Evolutionary conservation across 108 stramenopile species (phyloP).

Genomic region (Bacterosira constricta): DNA sequence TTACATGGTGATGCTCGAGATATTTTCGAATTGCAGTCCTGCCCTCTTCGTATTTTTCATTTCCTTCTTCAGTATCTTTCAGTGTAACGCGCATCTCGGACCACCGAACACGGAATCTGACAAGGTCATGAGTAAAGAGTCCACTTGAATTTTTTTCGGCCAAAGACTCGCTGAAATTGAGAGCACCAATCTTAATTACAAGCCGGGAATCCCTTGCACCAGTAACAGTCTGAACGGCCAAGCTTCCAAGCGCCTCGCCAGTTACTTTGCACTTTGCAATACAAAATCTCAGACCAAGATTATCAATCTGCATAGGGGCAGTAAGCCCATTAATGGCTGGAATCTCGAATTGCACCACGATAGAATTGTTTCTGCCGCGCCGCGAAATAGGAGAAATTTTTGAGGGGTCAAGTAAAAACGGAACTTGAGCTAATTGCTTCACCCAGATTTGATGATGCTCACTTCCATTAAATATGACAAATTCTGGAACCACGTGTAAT

Average conservation of each 20-base stretch:
- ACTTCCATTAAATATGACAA: slow-evolving; percentile 82
- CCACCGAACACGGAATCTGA: slow-evolving; percentile 79
- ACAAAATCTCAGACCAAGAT: slow-evolving; percentile 69
- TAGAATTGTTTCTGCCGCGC: slow-evolving; percentile 49
- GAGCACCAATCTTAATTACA: slow-evolving; percentile 82
- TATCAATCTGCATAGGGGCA: slow-evolving; percentile 61
- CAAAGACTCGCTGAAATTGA: slow-evolving; percentile 44
- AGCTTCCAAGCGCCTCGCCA: slow-evolving; percentile 69
- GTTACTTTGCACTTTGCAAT: slow-evolving; percentile 44
- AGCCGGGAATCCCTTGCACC: slow-evolving; percentile 71
- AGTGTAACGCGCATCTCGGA: slow-evolving; percentile 77
- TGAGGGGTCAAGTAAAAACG: slow-evolving; percentile 35
- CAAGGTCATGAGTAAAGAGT: slow-evolving; percentile 64
- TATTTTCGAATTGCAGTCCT: slow-evolving; percentile 42
- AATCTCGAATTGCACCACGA: slow-evolving; percentile 45
- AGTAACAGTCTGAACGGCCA: slow-evolving; percentile 80
- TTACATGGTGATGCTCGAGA: slow-evolving; percentile 46
- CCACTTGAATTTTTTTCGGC: slow-evolving; percentile 15
- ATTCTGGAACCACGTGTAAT: slow-evolving; percentile 85
- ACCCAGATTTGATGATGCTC: slow-evolving; percentile 45
- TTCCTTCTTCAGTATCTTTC: slow-evolving; percentile 54
- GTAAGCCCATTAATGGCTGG: slow-evolving; percentile 60
- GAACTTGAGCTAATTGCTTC: slow-evolving; percentile 24
- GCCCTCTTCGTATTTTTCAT: slow-evolving; percentile 39
- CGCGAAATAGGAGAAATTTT: slow-evolving; percentile 45